Evolutionary conservation across 2,329 filamentous ascomycete species (phyloP), one percentile per base, ranked within the genome.

Genomic region (Microsporum canis): DNA sequence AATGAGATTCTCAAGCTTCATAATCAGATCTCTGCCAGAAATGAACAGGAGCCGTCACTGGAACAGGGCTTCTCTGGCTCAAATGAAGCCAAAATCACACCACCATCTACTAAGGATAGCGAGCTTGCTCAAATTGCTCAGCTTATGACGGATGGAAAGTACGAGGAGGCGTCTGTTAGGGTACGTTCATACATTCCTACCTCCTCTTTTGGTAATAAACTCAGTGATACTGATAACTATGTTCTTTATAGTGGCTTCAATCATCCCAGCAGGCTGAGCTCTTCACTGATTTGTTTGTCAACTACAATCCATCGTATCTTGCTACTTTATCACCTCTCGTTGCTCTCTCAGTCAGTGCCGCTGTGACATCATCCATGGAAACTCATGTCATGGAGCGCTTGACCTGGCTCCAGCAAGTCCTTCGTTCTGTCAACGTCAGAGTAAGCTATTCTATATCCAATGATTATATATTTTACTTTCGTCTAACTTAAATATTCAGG

Each of bases 201-300:
- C 41, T 47, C 29, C 41, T 23, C 12, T 5, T 31, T 27, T 36
- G 6, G 5, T 51, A 27, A 12, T 17, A 57, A 5, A 14, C 39
- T 12, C 23, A 53, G 45, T 45, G 31, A 12, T 17, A 57, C 56
- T 56, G 57, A 65, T 49, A 38, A 55, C 17, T 27, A 5, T 60
- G 33, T 60, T 59, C 33, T 60, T 59, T 60, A 77, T 60, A 76
- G 77, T 87, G 84, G 84, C 75, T 87, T 56, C 83, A 85, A 74
- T 86, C 84, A 4, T 70, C 73, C 36, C 79, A 80, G 60, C 82
- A 84, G 65, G 76, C 77, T 14, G 78, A 81, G 53, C 74, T 87
- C n/a, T 87, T 86, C 68, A 82, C 85, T 69, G 77, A 79, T 33
- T 76, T 85, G 58, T 86, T 87, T 68, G 77, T 82, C 27, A 79